Conservation (phyloP, 2,329 filamentous ascomycete genomes). For the Neonectria magnoliae region DNA sequence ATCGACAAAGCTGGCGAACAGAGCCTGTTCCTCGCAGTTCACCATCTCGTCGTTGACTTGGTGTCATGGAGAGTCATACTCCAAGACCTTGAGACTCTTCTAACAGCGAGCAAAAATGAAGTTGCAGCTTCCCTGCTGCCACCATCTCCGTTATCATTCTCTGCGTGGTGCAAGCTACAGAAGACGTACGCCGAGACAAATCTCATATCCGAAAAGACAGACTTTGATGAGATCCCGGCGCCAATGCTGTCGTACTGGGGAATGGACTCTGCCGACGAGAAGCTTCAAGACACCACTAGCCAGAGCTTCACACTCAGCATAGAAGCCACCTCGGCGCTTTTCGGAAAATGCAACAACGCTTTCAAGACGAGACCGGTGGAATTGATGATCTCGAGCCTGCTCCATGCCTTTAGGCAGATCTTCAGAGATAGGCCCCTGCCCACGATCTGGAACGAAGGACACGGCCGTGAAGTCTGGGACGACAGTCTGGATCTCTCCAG, state of each 20-base stretch:
- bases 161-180: too few relatives aligned
- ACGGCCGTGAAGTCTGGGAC: conserved; percentile 51
- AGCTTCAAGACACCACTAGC: background rate
- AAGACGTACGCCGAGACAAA: too few relatives aligned
- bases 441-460: conserved; percentile 51
- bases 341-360: conserved; percentile 14
- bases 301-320: conserved; percentile 7
- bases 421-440: conserved; percentile 49
- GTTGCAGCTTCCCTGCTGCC: background rate
- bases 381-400: conserved; percentile 19
- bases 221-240: too few relatives aligned
- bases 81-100: conserved; percentile 14
- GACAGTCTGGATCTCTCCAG: conserved; percentile 45
- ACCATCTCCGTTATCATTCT: too few relatives aligned
- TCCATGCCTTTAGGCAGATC: conserved; percentile 18
- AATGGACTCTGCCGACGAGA: background rate
- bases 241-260: conserved; percentile 6
- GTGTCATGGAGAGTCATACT: conserved; percentile 24
- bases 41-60: conserved; percentile 23
- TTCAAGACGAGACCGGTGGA: conserved; percentile 21
- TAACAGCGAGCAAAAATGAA: background rate
- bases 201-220: too few relatives aligned
- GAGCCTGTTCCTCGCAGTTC: conserved; percentile 14
- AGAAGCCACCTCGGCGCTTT: conserved; percentile 5
- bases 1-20: conserved; percentile 9